Evolutionary conservation across 2,329 filamentous ascomycete species (phyloP).

Genomic region (Penicillium frequentans): DNA sequence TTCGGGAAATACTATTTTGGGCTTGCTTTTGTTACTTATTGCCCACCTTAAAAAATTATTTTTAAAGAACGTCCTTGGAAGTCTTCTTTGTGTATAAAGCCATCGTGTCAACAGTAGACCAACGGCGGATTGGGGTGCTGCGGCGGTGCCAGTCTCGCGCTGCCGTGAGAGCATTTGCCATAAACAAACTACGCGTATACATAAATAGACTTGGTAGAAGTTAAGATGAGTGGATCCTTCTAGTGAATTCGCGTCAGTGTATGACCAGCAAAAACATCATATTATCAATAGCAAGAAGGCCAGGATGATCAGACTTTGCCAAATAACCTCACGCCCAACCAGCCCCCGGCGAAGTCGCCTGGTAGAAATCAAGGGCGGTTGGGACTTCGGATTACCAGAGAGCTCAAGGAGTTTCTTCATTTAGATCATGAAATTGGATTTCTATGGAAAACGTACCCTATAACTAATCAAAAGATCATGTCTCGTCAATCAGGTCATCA

Average conservation of each 20-base stretch:
- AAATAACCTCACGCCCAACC: constrained; percentile 45
- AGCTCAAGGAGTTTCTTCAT: constrained; percentile 42
- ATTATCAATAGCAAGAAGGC: background rate
- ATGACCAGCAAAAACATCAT: background rate
- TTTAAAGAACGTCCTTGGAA: background rate
- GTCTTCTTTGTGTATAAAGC: background rate
- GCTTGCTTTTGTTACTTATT: background rate
- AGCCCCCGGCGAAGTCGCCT: constrained; percentile 25
- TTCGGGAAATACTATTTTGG: background rate
- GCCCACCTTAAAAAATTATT: background rate
- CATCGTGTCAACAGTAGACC: background rate
- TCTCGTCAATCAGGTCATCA: constrained; percentile 50
- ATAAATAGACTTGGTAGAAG: too few species aligned
- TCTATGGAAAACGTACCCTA: constrained; percentile 20
- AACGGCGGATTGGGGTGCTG: background rate
- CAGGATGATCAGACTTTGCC: constrained; percentile 44
- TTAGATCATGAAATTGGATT: background rate
- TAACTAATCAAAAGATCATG: constrained; percentile 22
- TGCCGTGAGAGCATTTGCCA: background rate
- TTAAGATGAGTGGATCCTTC: background rate
- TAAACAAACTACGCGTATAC: too few species aligned
- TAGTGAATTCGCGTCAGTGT: background rate
- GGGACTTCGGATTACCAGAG: constrained; percentile 49
- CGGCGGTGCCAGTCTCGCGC: background rate
- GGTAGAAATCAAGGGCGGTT: constrained; percentile 35